phyloP scores from a whole-genome alignment of 2,329 filamentous ascomycete genomes.

The Sclerotiophoma versabilis region DNA sequence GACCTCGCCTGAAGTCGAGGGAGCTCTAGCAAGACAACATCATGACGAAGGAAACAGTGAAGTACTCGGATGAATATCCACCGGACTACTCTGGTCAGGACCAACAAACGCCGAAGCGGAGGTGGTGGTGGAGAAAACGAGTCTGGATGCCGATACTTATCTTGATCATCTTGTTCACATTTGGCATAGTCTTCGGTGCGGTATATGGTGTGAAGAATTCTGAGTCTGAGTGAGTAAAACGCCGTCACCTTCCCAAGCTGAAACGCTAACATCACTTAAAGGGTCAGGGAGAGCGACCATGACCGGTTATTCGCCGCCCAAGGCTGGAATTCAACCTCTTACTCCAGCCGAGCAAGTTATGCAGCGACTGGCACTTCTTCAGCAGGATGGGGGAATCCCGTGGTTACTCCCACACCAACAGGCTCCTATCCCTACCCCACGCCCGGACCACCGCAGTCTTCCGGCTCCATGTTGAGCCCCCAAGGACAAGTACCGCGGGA shows the following conservation, averaged over 20 bases:
- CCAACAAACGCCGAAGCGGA: background rate
- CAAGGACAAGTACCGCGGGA: slow-evolving; percentile 2
- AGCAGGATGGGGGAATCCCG: no score
- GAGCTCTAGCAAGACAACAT: background rate
- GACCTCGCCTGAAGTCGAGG: background rate
- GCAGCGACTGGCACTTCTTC: background rate
- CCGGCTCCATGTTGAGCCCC: background rate
- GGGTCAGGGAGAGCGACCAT: background rate
- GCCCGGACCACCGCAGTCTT: background rate
- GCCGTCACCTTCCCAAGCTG: background rate
- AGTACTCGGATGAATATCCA: background rate
- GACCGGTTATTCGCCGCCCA: background rate
- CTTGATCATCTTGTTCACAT: background rate
- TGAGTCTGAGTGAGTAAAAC: background rate
- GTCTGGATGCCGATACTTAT: background rate
- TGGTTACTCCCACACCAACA: background rate
- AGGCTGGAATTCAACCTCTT: background rate
- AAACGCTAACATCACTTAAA: background rate
- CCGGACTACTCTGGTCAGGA: slow-evolving; percentile 1
- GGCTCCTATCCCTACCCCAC: background rate
- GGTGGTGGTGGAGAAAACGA: slow-evolving; percentile 8
- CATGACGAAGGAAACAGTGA: background rate
- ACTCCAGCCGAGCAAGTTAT: background rate
- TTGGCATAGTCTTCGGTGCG: slow-evolving; percentile 6
- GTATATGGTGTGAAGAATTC: slow-evolving; percentile 1